These are phyloP conservation scores for Shiraia sp. DNA, from an alignment of 2,329 filamentous ascomycete species.

Conservation along the genomic window DNA sequence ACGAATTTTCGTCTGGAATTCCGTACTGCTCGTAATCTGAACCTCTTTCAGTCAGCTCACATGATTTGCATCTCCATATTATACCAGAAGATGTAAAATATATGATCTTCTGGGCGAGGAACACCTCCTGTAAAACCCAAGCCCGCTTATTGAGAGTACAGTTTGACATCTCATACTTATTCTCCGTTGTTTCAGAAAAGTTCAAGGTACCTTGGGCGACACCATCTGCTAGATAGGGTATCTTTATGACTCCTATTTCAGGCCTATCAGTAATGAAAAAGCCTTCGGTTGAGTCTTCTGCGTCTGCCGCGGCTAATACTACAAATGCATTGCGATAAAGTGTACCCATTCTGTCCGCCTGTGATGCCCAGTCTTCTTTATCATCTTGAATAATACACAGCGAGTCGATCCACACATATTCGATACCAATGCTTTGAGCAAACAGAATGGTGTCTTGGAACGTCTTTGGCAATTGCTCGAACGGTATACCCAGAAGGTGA, in stretches of 20 bases:
- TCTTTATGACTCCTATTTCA: background rate
- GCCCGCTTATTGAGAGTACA: background rate
- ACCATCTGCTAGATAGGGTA: background rate
- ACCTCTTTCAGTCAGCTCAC: too few relatives aligned
- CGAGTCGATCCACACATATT: too few relatives aligned
- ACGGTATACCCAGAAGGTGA: background rate
- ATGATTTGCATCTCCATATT: too few relatives aligned
- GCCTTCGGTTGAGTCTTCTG: slow-evolving; percentile 2
- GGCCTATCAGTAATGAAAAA: background rate
- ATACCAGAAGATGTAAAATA: too few relatives aligned
- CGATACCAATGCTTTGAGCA: too few relatives aligned
- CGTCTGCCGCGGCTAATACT: slow-evolving; percentile 4
- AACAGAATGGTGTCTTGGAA: too few relatives aligned
- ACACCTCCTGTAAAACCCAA: slow-evolving; percentile 6
- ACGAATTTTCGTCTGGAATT: background rate
- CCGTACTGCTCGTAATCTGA: too few relatives aligned
- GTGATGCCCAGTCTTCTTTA: slow-evolving; percentile 3
- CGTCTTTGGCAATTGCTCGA: background rate
- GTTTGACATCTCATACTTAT: background rate
- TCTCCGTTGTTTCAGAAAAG: background rate
- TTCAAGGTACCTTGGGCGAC: background rate
- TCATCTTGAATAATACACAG: too few relatives aligned
- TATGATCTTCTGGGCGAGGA: background rate
- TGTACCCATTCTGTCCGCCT: background rate
- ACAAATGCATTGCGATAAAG: background rate